Conservation (phyloP, 2,329 filamentous ascomycete species). For the Calonectria honghensis region DNA sequence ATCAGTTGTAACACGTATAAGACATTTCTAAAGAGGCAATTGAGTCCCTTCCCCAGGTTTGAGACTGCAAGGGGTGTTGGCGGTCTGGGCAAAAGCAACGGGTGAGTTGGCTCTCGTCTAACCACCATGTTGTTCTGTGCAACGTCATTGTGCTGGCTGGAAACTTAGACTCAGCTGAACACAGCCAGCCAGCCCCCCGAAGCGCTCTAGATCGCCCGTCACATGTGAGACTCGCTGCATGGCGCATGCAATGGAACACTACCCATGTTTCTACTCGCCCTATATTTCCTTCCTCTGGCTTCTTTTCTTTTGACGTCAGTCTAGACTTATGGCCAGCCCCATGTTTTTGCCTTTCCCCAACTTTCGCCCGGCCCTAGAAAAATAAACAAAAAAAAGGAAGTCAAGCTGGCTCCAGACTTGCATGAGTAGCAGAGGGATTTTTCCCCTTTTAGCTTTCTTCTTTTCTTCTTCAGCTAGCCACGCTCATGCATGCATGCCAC, state of each 20-base stretch:
- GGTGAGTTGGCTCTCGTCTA: not conserved
- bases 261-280: not conserved
- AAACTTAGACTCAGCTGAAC: not conserved
- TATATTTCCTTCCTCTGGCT: not conserved
- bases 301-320: not conserved
- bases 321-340: not conserved
- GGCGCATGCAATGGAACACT: not conserved
- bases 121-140: not conserved
- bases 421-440: not conserved
- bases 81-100: slow-evolving; percentile 3
- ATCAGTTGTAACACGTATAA: slow-evolving; percentile 25
- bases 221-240: slow-evolving; percentile 10
- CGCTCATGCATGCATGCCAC: slow-evolving; percentile 3
- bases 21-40: slow-evolving; percentile 11
- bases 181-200: not conserved
- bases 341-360: not conserved
- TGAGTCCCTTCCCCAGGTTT: slow-evolving; percentile 13
- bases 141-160: not conserved
- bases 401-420: not conserved
- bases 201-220: not conserved
- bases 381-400: not conserved
- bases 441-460: not conserved
- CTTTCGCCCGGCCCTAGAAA: too few relatives aligned
- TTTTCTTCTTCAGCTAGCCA: not conserved
- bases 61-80: not conserved